Base-by-base conservation (phyloP, 176 grass and related monocot genomes). In the Oryza longistaminata region DNA sequence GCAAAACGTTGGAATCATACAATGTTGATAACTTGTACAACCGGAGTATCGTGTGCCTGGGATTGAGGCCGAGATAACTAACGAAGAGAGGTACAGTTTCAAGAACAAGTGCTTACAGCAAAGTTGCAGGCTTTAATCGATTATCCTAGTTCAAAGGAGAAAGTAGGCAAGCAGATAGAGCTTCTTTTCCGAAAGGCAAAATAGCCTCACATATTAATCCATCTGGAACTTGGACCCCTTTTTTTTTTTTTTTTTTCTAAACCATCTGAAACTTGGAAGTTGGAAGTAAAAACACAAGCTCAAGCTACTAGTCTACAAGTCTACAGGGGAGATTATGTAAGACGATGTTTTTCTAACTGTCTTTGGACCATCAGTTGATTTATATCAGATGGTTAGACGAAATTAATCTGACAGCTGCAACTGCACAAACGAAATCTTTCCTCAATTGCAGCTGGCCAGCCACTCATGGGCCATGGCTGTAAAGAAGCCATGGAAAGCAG, bases 381-480 rank as follows among this genome's bases (percentile, higher is more conserved):
- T 81, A 14, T 81, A 14, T 33, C 3, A 61, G 0, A 73, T 73
- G 53, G 53, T 25, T 67, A 62, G n/a, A 27, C 43, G 40, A 58
- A 76, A 10, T 11, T 49, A 16, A 52, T 2, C 5, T 21, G 64
- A 24, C 74, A 31, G 16, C 39, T 85, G 26, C 52, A 72, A 55
- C 68, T 74, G 39, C 66, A 40, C 45, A 58, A 71, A 49, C 52
- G n/a, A 60, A 74, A 21, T 68, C 68, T 74, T 74, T 75, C 42
- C 70, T 87, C 77, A 46, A 42, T 44, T 68, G 80, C 67, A 83
- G 74, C 52, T 83, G 80, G 66, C 21, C 34, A 64, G n/a, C 77
- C 66, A 42, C 64, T 53, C 33, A 19, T 52, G 77, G 70, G n/a
- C 77, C 66, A 53, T 82, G 40, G 45, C 25, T 39, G 77, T 70